A percentile compares a stretch with the other conserved stretches of the same genome.
Conservation (phyloP, 345 rosid genomes). For the Eucalyptus polyanthemos region DNA sequence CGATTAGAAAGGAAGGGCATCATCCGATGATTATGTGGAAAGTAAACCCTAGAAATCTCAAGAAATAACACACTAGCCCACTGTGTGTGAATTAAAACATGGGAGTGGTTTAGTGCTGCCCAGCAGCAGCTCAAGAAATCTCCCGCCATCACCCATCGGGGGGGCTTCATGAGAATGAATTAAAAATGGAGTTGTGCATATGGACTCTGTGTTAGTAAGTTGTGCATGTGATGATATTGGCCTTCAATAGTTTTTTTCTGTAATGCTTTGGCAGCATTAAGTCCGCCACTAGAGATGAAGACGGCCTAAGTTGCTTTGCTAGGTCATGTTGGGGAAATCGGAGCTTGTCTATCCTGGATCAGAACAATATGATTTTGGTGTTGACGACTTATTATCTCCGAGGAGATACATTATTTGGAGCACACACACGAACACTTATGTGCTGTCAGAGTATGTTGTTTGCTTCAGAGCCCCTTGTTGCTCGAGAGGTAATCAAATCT, state of each 20-base stretch:
- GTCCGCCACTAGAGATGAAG: constrained; percentile 25
- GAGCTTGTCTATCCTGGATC: constrained; percentile 66
- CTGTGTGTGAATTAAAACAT: neutral
- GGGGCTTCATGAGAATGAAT: neutral
- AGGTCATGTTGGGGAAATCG: constrained; percentile 33
- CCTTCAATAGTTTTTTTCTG: neutral
- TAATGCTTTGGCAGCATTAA: neutral
- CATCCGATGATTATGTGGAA: neutral
- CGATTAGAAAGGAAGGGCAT: neutral
- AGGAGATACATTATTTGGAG: constrained; percentile 1
- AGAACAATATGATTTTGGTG: constrained; percentile 1
- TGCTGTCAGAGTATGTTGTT: neutral
- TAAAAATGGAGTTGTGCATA: no score
- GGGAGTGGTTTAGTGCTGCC: neutral
- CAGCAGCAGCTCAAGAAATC: neutral
- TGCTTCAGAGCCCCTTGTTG: neutral
- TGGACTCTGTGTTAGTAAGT: neutral
- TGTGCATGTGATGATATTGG: neutral
- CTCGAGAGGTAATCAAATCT: neutral
- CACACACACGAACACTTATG: constrained; percentile 2
- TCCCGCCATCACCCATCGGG: neutral
- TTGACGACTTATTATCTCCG: neutral
- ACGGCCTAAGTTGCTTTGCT: constrained; percentile 54
- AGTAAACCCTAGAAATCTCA: neutral
- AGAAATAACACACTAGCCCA: neutral